Evolutionary conservation across 2,329 filamentous ascomycete genomes (phyloP).

Genomic region (Didymella segeticola): DNA sequence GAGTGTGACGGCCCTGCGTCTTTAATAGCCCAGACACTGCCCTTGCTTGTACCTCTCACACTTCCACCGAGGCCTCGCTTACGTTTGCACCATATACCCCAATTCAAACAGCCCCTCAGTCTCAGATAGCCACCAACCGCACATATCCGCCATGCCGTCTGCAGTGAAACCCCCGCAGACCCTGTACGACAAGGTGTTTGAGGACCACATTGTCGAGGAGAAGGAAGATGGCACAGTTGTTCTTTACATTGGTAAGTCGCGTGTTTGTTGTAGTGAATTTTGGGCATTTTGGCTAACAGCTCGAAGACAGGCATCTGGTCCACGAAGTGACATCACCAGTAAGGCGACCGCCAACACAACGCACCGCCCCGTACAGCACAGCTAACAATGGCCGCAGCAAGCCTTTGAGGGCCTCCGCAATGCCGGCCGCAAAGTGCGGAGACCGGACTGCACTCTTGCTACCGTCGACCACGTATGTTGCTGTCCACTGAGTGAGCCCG

Average conservation of each 20-base stretch:
- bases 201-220: conserved; percentile 93
- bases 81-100: conserved; percentile 2
- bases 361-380: neutral
- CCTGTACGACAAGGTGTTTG: conserved; percentile 97
- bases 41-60: conserved; percentile 10
- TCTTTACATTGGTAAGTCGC: conserved; percentile 82
- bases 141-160: conserved; percentile 71
- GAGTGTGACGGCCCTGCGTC: conserved; percentile 34
- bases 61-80: conserved; percentile 2
- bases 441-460: conserved; percentile 94
- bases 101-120: conserved; percentile 2
- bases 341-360: conserved; percentile 48
- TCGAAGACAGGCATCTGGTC: conserved; percentile 86
- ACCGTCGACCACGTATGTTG: conserved; percentile 90
- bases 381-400: conserved; percentile 65
- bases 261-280: neutral
- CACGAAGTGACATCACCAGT: conserved; percentile 98
- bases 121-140: conserved; percentile 7
- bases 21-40: conserved; percentile 23
- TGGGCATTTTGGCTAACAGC: conserved; percentile 29
- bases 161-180: conserved; percentile 77
- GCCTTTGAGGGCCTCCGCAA: conserved; percentile 96
- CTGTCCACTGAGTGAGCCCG: neutral
- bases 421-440: conserved; percentile 83
- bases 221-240: conserved; percentile 91